Base-by-base conservation (phyloP, 176 grass and related monocot genomes). In the Aegilops umbellulata region DNA sequence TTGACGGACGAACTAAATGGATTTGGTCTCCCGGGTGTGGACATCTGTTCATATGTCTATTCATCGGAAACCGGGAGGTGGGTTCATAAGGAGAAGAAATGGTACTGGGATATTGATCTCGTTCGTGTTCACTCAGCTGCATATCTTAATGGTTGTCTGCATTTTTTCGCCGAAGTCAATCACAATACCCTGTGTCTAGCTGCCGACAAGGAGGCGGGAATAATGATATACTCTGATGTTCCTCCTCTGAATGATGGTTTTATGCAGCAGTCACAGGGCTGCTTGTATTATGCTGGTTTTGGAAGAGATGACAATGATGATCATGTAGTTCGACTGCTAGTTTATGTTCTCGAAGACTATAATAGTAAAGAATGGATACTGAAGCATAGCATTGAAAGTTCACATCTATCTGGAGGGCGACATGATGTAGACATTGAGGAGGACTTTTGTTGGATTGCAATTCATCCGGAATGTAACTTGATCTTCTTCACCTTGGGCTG, bases 101-200 rank as follows among this genome's bases (percentile, higher is more conserved):
- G 84, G 84, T 20, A 53, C 4, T 5, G 0, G 6, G 25, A 17
- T 36, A 64, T 5, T 13, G 17, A 1, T 1, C 46, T 22, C 3
- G 3, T 3, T 69, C 1, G 30, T 10, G 2, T 22, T 69, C 7
- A 3, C 8, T 6, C 63, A 16, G 23, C n/a, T 34, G 76, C 61
- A 8, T 80, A 72, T 61, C 44, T 80, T 66, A 60, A 80, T 71
- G 65, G 84, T 2, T 13, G 8, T 72, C 61, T 86, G 17, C 77
- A 86, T 61, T 25, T 72, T 35, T 5, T 61, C 3, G 65, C 65
- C 4, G 9, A 19, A 20, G 13, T 69, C 7, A 8, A 7, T 8
- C 1, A 3, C 2, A 36, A 10, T 9, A 13, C 44, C 30, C 4
- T 1, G 16, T 23, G 13, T 17, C 14, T 78, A 29, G 41, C 69